Base-by-base conservation (phyloP, 768 basidiomycete species). In the Suillus luteus region DNA sequence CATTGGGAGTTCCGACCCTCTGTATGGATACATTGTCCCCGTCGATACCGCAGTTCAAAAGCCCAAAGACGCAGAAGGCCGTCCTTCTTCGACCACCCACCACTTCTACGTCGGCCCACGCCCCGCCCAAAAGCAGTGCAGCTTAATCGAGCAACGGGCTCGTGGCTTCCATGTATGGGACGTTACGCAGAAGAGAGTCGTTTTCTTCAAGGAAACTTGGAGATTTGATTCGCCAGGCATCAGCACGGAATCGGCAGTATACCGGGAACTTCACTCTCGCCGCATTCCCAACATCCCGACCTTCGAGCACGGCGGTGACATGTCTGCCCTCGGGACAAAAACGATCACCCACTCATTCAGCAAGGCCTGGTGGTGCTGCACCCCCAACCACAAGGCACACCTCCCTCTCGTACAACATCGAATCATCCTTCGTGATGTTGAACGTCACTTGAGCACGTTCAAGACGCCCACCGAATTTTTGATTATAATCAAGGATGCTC, bases 191-290 rank as follows among this genome's bases (percentile, higher is more conserved):
- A 54, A 33, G 33, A 54, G 10, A 63, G 22, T 72, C 1, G 69
- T 69, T 14, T 77, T 75, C 58, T 43, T 78, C 27, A 77, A 76
- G 65, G 77, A 78, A 60, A 64, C 60, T 19, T 78, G 77, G 77
- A 62, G 74, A 7, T 5, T 27, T 24, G 38, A 68, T 8, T 35
- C 61, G 4, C n/a, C 27, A 38, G 59, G 35, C 9, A 43, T 67
- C 46, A 61, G 64, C 40, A 64, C 68, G 8, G 77, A 77, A 62
- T 59, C 63, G 0, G 66, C 65, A 3, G 68, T 70, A 17, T 66
- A 76, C 10, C 24, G 27, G 22, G 35, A 52, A 8, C 63, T 78
- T 33, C 67, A 72, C 10, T 24, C 60, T 15, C 37, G 48, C 2
- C 24, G 60, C 2, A 70, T 77, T 6, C 62, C 60, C 6, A 60